Percentiles rank a stretch among this genome's conserved stretches.
These are phyloP conservation scores for Oryza coarctata DNA, from an alignment of 176 grass and related monocot genomes.

Conservation along the genomic window DNA sequence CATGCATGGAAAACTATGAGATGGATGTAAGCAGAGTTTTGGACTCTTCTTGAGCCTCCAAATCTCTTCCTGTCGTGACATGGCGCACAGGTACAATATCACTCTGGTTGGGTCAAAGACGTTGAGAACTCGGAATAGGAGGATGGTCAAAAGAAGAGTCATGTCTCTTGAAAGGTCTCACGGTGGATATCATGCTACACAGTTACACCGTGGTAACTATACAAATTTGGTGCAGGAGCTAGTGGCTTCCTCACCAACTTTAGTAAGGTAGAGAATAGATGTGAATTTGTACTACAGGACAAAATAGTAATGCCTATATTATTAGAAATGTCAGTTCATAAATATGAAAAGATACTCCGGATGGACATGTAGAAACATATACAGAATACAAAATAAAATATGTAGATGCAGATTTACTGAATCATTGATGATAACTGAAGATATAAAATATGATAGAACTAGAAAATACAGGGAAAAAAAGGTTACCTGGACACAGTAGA, in stretches of 20 bases:
- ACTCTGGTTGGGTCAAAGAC: slow-evolving; percentile 40
- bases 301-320: slow-evolving; percentile 9
- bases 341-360: neutral
- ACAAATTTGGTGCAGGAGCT: slow-evolving; percentile 24
- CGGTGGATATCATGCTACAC: slow-evolving; percentile 6
- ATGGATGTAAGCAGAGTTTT: slow-evolving; percentile 24
- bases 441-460: neutral
- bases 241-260: slow-evolving; percentile 22
- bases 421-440: neutral
- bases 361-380: neutral
- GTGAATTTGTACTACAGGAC: slow-evolving; percentile 20
- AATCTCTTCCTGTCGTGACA: slow-evolving; percentile 29
- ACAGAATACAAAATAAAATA: neutral
- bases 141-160: slow-evolving; percentile 40
- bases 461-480: neutral
- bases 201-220: neutral
- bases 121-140: slow-evolving; percentile 6
- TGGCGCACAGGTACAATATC: neutral
- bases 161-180: slow-evolving; percentile 26
- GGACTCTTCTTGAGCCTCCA: slow-evolving; percentile 36
- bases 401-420: neutral
- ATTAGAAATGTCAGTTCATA: slow-evolving; percentile 22
- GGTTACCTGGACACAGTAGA: slow-evolving; percentile 7
- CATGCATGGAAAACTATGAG: slow-evolving; percentile 20
- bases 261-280: neutral